Conservation (phyloP, 495 filamentous ascomycete genomes). For the Thermochaetoides thermophila region DNA sequence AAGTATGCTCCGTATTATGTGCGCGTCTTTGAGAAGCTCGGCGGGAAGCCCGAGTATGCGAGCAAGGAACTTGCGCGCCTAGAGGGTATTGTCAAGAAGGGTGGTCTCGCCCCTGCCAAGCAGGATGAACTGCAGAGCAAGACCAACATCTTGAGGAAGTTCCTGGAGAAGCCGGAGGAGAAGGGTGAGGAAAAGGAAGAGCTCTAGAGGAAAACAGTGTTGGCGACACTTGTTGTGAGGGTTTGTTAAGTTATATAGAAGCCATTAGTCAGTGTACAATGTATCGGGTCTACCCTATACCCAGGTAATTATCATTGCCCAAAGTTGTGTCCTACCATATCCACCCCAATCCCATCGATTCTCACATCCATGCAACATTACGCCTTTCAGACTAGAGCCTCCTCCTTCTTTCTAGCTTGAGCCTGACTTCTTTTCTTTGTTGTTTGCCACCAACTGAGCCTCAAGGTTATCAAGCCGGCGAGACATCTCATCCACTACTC, state of each 20-base stretch:
- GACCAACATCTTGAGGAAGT: slow-evolving; percentile 77
- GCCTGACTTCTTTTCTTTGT: slow-evolving; percentile 26
- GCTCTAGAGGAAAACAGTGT: too few relatives aligned
- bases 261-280: too few relatives aligned
- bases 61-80: slow-evolving; percentile 76
- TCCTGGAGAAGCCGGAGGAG: slow-evolving; percentile 23
- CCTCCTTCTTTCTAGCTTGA: not conserved
- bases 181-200: slow-evolving; percentile 41
- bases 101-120: slow-evolving; percentile 72
- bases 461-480: slow-evolving; percentile 78
- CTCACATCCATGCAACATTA: too few relatives aligned
- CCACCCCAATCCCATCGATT: slow-evolving; percentile 1
- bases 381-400: too few relatives aligned
- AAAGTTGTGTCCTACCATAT: too few relatives aligned
- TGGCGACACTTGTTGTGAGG: too few relatives aligned
- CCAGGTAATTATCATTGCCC: too few relatives aligned
- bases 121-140: slow-evolving; percentile 74
- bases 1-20: slow-evolving; percentile 92
- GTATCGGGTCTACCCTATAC: too few relatives aligned
- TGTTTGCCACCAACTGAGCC: slow-evolving; percentile 44
- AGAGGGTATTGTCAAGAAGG: slow-evolving; percentile 68
- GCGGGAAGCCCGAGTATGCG: slow-evolving; percentile 59
- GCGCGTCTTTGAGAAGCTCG: slow-evolving; percentile 74
- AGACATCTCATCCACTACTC: slow-evolving; percentile 91
- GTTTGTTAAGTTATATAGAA: too few relatives aligned